Base-by-base conservation (phyloP, 75 land plant species). In the Pinus taeda region DNA sequence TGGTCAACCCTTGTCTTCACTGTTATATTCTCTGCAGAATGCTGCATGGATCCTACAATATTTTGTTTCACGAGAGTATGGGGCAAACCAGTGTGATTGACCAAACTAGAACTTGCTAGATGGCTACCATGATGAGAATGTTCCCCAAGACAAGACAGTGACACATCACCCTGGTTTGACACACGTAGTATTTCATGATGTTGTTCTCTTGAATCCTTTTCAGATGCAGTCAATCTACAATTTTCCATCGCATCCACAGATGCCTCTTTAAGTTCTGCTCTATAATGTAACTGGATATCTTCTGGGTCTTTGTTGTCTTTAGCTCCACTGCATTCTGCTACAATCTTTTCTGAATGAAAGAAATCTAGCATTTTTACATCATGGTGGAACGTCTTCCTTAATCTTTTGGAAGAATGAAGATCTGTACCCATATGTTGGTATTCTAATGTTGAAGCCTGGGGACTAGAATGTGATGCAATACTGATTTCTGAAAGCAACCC, bases 321-420 rank as follows among this genome's bases (percentile, higher is more conserved):
- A 39, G 17, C 8, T 39, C 71, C 71, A 39, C 53, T 45, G 36
- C 37, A 30, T 14, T 64, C 15, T 33, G 30, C 67, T 37, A 14
- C 1, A 15, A 39, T 12, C 71, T 18, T 67, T 39, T 67, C 45
- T 67, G 53, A 39, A 67, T n/a, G n/a, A 45, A n/a, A 37, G 42
- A 53, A 39, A 37, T 67, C 71, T 67, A 18, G 49, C 71, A 39
- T 67, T 36, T 67, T 67, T 6, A 39, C 49, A 39, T 37, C 71
- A 39, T 14, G 20, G 13, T 39, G 49, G 45, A 39, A 13, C 39
- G 71, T 67, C 13, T 36, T 15, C 39, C 39, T 67, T 67, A 20
- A 67, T 67, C 71, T 67, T 67, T 39, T 67, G 71, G 71, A 67
- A 3, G 71, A 67, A 18, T 45, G 21, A 17, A 39, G n/a, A 67